These are phyloP conservation scores for Rheum nobile DNA, from an alignment of 148 eudicot species.

Conservation along the genomic window DNA sequence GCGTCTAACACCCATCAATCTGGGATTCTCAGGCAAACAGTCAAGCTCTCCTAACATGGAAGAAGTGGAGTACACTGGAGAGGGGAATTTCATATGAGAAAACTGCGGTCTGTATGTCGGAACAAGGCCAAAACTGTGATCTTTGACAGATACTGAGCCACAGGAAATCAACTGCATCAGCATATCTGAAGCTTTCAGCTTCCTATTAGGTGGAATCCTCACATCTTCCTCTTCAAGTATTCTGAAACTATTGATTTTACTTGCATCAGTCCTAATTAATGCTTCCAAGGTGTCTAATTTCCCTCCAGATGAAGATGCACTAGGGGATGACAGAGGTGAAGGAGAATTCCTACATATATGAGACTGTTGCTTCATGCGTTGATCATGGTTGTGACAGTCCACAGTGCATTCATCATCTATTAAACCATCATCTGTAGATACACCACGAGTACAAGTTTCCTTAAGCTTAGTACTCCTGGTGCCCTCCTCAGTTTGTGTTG, in stretches of 20 bases:
- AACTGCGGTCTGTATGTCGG: slow-evolving; percentile 67
- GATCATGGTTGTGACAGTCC: slow-evolving; percentile 15
- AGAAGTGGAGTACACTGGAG: slow-evolving; percentile 76
- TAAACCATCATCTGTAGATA: slow-evolving; percentile 68
- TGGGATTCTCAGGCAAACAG: slow-evolving; percentile 58
- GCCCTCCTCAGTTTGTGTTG: slow-evolving; percentile 82
- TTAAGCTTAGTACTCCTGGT: slow-evolving; percentile 22
- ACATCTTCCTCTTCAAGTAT: slow-evolving; percentile 41
- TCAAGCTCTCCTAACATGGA: slow-evolving; percentile 76
- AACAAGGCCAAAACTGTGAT: slow-evolving; percentile 73
- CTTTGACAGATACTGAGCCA: slow-evolving; percentile 86
- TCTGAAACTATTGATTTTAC: slow-evolving; percentile 60
- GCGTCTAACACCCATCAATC: slow-evolving; percentile 43
- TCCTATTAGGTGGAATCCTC: slow-evolving; percentile 32
- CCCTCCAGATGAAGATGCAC: slow-evolving; percentile 59
- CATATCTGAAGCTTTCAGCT: slow-evolving; percentile 61
- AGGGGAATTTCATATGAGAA: slow-evolving; percentile 59
- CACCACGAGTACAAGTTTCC: slow-evolving; percentile 67
- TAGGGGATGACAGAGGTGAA: slow-evolving; percentile 57
- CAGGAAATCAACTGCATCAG: slow-evolving; percentile 89
- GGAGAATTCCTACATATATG: slow-evolving; percentile 23
- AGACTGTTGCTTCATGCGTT: slow-evolving; percentile 21
- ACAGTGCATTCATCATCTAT: slow-evolving; percentile 30
- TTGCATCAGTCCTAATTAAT: slow-evolving; percentile 71
- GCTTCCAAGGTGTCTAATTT: slow-evolving; percentile 81